Base-by-base conservation (phyloP, 2,329 filamentous ascomycete genomes). In the Zalaria obscura region DNA sequence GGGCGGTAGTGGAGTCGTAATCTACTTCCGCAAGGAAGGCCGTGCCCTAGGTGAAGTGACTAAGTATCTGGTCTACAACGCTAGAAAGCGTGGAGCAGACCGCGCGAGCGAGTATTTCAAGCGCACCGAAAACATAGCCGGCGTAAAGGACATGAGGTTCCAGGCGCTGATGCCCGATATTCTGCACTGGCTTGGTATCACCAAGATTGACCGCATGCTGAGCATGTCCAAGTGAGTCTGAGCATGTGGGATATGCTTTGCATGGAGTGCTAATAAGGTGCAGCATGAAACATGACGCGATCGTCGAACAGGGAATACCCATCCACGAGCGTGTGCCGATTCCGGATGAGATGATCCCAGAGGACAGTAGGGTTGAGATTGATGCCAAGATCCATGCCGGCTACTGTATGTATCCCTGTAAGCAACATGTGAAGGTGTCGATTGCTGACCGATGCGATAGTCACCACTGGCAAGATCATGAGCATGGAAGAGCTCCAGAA, bases 11-110 rank as follows among this genome's bases (percentile, higher is more conserved):
- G 89, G 89, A 43, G 86, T 95, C 25, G 91, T 96, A 41, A 95
- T 96, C 59, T 98, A 98, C 62, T 98, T 96, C 75, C 79, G 91
- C 51, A 98, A 98, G 61, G 91, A 98, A 67, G 91, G 91, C 28
- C 76, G 91, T 51, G 91, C 89, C 32, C 69, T 96, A 5, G 91
- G 91, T 40, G 91, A 98, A 62, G 88, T 95, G 28, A 93, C 87
- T 41, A 95, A 95, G 55, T 80, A 80, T 48, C 63, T 80, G 59
- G 87, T 93, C 55, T 75, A 89, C 68, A 91, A 89, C 58, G 83
- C 83, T 39, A 72, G 80, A 28, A 91, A 89, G 65, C 78, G 83
- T 52, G 82, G 82, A 49, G 74, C 77, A 48, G 83, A 88, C 62
- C 75, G 52, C 45, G 87, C 87, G 25, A 89, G 82, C 52, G 86